Percentiles rank a stretch among this genome's conserved stretches.
Evolutionary conservation across 2,329 filamentous ascomycete genomes (phyloP).

Genomic region (Trichoderma harzianum): DNA sequence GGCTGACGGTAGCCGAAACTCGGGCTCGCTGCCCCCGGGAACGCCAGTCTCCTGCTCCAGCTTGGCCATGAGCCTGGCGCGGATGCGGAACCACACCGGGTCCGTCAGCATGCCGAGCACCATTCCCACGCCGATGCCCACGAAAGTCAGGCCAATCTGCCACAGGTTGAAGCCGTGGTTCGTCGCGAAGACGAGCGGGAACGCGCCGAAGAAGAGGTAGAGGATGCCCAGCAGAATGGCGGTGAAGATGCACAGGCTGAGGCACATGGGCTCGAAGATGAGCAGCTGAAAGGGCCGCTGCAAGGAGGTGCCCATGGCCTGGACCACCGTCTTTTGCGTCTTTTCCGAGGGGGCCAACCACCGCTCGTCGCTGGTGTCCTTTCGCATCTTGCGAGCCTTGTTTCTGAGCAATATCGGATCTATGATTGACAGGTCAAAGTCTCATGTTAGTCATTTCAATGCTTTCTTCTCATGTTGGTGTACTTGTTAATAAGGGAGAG

Average conservation of each 20-base stretch:
- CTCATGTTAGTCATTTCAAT: background rate
- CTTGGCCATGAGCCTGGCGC: constrained; percentile 54
- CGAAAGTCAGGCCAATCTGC: constrained; percentile 75
- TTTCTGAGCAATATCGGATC: constrained; percentile 66
- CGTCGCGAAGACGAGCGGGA: constrained; percentile 71
- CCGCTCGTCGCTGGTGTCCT: constrained; percentile 71
- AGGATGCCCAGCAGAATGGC: constrained; percentile 83
- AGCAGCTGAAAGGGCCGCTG: constrained; percentile 76
- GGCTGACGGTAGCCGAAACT: constrained; percentile 76
- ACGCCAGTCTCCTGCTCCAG: constrained; percentile 50
- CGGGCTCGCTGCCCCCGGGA: constrained; percentile 68
- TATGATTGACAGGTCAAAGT: constrained; percentile 23
- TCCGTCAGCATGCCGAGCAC: constrained; percentile 58
- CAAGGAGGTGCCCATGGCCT: constrained; percentile 57
- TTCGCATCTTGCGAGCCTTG: constrained; percentile 67
- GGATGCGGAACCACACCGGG: constrained; percentile 63
- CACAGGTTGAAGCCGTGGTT: constrained; percentile 75
- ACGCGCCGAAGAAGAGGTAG: constrained; percentile 89
- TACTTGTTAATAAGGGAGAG: background rate
- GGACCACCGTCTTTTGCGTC: constrained; percentile 61
- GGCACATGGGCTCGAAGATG: constrained; percentile 77
- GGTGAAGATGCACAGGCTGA: constrained; percentile 77
- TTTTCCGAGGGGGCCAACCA: constrained; percentile 78
- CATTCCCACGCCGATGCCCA: constrained; percentile 70
- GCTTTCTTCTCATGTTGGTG: background rate